A percentile compares a stretch with the other conserved stretches of the same genome.
Conservation (phyloP, 2,329 filamentous ascomycete species). For the Aureobasidium sp. region DNA sequence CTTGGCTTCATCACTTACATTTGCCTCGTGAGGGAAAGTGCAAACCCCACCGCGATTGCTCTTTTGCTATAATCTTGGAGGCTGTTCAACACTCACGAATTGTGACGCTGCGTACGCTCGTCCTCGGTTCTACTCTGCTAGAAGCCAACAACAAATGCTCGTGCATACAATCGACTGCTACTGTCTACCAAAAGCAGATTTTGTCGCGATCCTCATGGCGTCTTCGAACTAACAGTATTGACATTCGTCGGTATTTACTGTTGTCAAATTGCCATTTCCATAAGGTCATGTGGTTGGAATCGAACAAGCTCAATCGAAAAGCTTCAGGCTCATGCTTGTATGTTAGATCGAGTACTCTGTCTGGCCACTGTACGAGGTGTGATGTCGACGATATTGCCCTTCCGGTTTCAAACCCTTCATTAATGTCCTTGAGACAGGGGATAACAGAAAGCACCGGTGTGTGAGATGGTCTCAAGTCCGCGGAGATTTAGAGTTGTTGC, state of each 20-base stretch:
- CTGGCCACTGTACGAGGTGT: not conserved
- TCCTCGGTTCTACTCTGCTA: not conserved
- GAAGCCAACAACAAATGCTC: not conserved
- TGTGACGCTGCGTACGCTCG: not conserved
- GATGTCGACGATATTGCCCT: not conserved
- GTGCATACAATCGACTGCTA: not conserved
- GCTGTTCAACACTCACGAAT: not conserved
- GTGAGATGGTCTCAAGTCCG: conserved; percentile 1
- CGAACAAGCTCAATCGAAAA: not conserved
- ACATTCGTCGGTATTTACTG: not conserved
- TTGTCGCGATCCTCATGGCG: not conserved
- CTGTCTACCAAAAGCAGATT: not conserved
- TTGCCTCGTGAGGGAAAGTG: not conserved
- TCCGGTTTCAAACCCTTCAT: not conserved
- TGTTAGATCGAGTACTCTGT: not conserved
- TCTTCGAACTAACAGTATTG: not conserved
- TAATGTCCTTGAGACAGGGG: not conserved
- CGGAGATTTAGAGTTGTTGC: conserved; percentile 15
- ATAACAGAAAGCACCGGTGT: not conserved
- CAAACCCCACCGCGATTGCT: not conserved
- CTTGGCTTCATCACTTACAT: conserved; percentile 6
- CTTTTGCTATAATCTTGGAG: no score
- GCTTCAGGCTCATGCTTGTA: not conserved
- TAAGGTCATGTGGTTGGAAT: not conserved
- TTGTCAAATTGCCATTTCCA: not conserved